Evolutionary conservation across 176 grass and related monocot species (phyloP).

Genomic region (Zoysia japonica): DNA sequence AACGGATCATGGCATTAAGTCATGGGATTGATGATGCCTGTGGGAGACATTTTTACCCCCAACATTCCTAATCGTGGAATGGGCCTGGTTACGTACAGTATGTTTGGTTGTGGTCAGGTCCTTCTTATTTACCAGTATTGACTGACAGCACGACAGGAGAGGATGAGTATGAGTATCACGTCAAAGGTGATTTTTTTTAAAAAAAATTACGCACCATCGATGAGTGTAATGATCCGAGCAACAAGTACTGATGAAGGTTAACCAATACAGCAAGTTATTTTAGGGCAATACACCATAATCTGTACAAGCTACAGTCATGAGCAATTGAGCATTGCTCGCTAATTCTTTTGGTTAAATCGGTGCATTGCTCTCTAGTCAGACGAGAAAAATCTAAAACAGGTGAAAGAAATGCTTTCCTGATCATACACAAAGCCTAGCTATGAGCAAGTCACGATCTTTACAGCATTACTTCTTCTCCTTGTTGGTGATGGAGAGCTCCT

Average conservation of each 20-base stretch:
- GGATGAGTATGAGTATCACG: neutral
- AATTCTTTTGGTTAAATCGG: neutral
- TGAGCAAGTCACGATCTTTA: neutral
- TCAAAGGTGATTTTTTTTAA: neutral
- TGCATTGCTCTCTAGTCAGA: conserved; percentile 4
- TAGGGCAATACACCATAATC: neutral
- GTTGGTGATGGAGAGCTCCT: conserved; percentile 51
- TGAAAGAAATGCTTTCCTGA: neutral
- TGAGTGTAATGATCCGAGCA: neutral
- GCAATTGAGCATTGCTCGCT: neutral
- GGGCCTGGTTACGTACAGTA: too few relatives aligned
- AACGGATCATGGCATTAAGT: neutral
- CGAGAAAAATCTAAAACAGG: neutral
- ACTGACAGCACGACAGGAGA: neutral
- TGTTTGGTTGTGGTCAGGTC: neutral
- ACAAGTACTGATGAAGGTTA: neutral
- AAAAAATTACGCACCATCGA: too few relatives aligned
- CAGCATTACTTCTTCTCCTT: conserved; percentile 29
- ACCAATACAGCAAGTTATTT: neutral
- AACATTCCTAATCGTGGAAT: neutral
- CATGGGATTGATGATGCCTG: too few relatives aligned
- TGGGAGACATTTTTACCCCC: too few relatives aligned
- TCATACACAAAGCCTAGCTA: neutral
- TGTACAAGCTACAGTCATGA: conserved; percentile 23
- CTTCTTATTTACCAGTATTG: conserved; percentile 15